Conservation (phyloP, 2,329 filamentous ascomycete species). For the Fusarium ambrosium region DNA sequence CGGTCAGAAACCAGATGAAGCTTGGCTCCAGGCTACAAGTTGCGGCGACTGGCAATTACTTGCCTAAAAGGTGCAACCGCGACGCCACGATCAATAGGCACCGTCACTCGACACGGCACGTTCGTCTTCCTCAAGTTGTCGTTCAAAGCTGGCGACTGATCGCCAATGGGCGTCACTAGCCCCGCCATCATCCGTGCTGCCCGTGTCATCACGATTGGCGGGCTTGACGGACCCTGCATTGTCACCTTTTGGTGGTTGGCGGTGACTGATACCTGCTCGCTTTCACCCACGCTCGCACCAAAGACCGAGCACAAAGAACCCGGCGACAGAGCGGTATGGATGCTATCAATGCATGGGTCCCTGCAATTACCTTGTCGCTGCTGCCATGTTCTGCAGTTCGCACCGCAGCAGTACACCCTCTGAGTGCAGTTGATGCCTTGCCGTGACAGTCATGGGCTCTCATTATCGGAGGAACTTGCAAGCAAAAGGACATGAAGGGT, state of each 20-base stretch:
- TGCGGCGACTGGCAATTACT: neutral
- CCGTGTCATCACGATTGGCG: slow-evolving; percentile 21
- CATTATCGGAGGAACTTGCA: slow-evolving; percentile 33
- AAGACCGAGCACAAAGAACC: slow-evolving; percentile 7
- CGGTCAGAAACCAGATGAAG: neutral
- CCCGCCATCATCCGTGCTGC: slow-evolving; percentile 4
- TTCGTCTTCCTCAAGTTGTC: neutral
- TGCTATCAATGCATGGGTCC: slow-evolving; percentile 17
- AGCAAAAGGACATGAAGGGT: slow-evolving; percentile 19
- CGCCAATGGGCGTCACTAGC: slow-evolving; percentile 11
- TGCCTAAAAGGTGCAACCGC: neutral
- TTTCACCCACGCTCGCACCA: slow-evolving; percentile 19
- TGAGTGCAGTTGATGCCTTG: slow-evolving; percentile 26
- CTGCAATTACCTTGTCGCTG: slow-evolving; percentile 7
- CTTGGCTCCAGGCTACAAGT: neutral
- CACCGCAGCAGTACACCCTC: slow-evolving; percentile 30
- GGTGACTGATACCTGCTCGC: slow-evolving; percentile 32
- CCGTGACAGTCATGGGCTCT: slow-evolving; percentile 35
- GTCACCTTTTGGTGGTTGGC: slow-evolving; percentile 31
- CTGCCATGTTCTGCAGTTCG: slow-evolving; percentile 26
- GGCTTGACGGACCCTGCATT: slow-evolving; percentile 32
- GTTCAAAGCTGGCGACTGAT: slow-evolving; percentile 5
- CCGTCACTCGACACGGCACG: neutral
- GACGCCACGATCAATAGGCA: neutral
- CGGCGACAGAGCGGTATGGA: slow-evolving; percentile 3